Conservation (phyloP, 805 yeast genomes). For the Pichia insulana region DNA sequence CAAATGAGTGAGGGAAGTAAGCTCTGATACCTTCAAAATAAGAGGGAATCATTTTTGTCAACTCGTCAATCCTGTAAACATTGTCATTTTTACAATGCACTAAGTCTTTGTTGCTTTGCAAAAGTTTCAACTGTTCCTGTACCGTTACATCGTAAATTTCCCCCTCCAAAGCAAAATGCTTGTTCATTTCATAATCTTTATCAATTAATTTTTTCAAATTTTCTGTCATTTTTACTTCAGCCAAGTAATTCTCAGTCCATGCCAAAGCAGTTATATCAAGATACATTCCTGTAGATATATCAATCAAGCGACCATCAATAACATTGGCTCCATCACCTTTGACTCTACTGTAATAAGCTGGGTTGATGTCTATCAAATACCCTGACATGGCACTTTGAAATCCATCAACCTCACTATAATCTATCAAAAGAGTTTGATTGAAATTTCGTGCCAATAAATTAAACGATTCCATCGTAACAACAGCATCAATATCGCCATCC, state of each 20-base stretch:
- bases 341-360: constrained; percentile 27
- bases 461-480: constrained; percentile 41
- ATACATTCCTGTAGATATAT: constrained; percentile 39
- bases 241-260: constrained; percentile 9
- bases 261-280: constrained; percentile 37
- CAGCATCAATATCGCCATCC: constrained; percentile 59
- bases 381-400: constrained; percentile 23
- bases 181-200: constrained; percentile 13
- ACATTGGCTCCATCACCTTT: constrained; percentile 41
- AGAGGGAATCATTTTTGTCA: constrained; percentile 46
- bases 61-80: constrained; percentile 38
- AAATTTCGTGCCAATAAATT: constrained; percentile 34
- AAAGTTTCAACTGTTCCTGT: constrained; percentile 23
- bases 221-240: constrained; percentile 4
- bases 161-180: constrained; percentile 36
- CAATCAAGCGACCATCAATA: constrained; percentile 48
- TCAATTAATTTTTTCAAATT: constrained; percentile 12
- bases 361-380: constrained; percentile 28
- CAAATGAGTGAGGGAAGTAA: constrained; percentile 34
- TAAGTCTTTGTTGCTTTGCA: constrained; percentile 16
- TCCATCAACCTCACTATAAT: constrained; percentile 20
- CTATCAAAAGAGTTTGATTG: constrained; percentile 44
- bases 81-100: constrained; percentile 43
- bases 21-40: constrained; percentile 50
- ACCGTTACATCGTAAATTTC: constrained; percentile 22